A percentile compares a stretch with the other conserved stretches of the same genome.
These are phyloP conservation scores for Aaosphaeria pasadenensis DNA, from an alignment of 2,329 filamentous ascomycete species.

Conservation along the genomic window DNA sequence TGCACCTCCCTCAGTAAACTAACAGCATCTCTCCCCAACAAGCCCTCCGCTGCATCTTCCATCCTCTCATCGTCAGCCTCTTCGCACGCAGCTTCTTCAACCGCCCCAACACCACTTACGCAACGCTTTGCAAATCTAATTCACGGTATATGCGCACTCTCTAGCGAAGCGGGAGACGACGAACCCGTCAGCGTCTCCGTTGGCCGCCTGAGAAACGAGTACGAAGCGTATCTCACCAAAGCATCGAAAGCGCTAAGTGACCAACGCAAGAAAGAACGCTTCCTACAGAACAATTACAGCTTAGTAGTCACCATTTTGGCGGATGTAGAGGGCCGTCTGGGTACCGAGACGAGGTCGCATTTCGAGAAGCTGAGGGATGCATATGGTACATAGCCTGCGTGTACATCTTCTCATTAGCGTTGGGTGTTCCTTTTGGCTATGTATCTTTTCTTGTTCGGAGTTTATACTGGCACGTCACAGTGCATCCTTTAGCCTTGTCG, in stretches of 20 bases:
- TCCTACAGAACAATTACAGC: conserved; percentile 94
- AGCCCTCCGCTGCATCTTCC: conserved; percentile 31
- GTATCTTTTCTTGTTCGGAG: too few species aligned
- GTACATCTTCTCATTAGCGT: too few species aligned
- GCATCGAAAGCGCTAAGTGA: conserved; percentile 74
- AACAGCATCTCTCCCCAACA: conserved; percentile 41
- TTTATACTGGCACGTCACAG: too few species aligned
- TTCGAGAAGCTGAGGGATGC: conserved; percentile 61
- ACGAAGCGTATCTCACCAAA: conserved; percentile 78
- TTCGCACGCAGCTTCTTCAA: conserved; percentile 55
- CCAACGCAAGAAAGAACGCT: conserved; percentile 76
- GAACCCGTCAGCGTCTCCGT: conserved; percentile 86
- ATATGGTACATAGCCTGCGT: conserved; percentile 23
- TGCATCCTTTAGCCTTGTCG: too few species aligned
- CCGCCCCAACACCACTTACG: conserved; percentile 85
- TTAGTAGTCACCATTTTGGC: conserved; percentile 86
- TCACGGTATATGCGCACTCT: conserved; percentile 78
- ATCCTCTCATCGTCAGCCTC: conserved; percentile 39
- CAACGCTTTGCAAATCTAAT: conserved; percentile 94
- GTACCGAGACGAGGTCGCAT: conserved; percentile 70
- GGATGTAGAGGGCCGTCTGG: conserved; percentile 68
- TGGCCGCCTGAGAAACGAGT: conserved; percentile 71
- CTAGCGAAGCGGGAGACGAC: conserved; percentile 87
- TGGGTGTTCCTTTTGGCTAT: too few species aligned
- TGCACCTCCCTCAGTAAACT: conserved; percentile 76